Percentiles rank a stretch among this genome's conserved stretches.
phyloP scores from a whole-genome alignment of 176 grass and related monocot species.

The Canna indica region DNA sequence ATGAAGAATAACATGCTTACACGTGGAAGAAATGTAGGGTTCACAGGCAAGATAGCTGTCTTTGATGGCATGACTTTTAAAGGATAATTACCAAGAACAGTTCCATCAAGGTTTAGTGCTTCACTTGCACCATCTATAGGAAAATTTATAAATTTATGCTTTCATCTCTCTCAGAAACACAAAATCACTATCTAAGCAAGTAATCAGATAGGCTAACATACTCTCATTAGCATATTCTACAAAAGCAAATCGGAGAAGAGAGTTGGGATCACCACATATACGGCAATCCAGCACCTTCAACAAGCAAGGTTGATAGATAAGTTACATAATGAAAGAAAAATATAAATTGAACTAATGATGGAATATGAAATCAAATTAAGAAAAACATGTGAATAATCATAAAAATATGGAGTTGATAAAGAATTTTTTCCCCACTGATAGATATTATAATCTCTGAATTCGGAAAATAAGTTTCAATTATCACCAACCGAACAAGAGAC shows the following conservation, averaged over 20 bases:
- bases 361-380: neutral
- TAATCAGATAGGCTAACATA: constrained; percentile 11
- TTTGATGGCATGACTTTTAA: constrained; percentile 30
- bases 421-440: neutral
- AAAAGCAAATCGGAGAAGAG: constrained; percentile 35
- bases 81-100: constrained; percentile 15
- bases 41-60: constrained; percentile 46
- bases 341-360: neutral
- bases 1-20: constrained; percentile 10
- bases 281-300: constrained; percentile 46
- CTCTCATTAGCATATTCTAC: constrained; percentile 30
- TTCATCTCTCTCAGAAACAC: neutral
- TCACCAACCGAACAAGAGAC: neutral
- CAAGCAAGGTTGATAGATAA: neutral
- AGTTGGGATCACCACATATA: constrained; percentile 29
- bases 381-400: neutral
- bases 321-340: neutral
- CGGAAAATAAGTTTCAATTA: neutral
- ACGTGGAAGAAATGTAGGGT: constrained; percentile 39
- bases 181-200: neutral
- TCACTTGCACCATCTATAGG: constrained; percentile 29
- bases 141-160: neutral
- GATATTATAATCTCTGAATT: neutral
- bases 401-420: neutral
- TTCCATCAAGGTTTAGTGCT: constrained; percentile 25